Percentiles rank a stretch among this genome's conserved stretches.
Conservation (phyloP, 2,329 filamentous ascomycete species). For the Colletotrichum caudatum region DNA sequence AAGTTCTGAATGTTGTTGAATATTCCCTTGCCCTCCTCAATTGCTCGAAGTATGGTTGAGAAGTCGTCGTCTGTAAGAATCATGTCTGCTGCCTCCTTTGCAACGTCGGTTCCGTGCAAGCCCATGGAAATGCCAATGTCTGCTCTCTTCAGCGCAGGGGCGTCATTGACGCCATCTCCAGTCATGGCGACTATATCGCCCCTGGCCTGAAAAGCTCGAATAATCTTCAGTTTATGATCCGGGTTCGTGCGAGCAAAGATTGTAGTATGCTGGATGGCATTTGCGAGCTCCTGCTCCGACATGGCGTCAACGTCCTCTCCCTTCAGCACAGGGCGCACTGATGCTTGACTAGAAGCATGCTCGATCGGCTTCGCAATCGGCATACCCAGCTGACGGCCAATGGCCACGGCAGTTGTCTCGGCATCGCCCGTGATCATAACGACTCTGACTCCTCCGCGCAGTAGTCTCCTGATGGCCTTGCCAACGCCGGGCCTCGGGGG, state of each 20-base stretch:
- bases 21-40: conserved; percentile 98
- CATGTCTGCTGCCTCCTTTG: conserved; percentile 96
- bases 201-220: conserved; percentile 88
- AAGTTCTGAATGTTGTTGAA: conserved; percentile 99
- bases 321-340: conserved; percentile 79
- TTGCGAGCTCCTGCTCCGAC: conserved; percentile 85
- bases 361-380: conserved; percentile 71
- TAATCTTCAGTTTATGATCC: conserved; percentile 98
- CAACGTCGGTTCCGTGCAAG: conserved; percentile 92
- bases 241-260: conserved; percentile 97
- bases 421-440: conserved; percentile 99
- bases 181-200: conserved; percentile 99
- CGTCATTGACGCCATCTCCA: conserved; percentile 97
- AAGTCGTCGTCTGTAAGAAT: conserved; percentile 92
- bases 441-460: conserved; percentile 94
- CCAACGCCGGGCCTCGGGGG: conserved; percentile 92
- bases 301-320: conserved; percentile 95
- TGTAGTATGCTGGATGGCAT: conserved; percentile 87
- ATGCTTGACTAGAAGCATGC: conserved; percentile 66
- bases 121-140: conserved; percentile 99
- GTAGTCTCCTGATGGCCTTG: conserved; percentile 86
- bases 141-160: conserved; percentile 94
- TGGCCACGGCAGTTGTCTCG: conserved; percentile 92
- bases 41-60: conserved; percentile 90
- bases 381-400: conserved; percentile 96